Conservation (phyloP, 768 basidiomycete genomes). For the Tulasnella sp. region DNA sequence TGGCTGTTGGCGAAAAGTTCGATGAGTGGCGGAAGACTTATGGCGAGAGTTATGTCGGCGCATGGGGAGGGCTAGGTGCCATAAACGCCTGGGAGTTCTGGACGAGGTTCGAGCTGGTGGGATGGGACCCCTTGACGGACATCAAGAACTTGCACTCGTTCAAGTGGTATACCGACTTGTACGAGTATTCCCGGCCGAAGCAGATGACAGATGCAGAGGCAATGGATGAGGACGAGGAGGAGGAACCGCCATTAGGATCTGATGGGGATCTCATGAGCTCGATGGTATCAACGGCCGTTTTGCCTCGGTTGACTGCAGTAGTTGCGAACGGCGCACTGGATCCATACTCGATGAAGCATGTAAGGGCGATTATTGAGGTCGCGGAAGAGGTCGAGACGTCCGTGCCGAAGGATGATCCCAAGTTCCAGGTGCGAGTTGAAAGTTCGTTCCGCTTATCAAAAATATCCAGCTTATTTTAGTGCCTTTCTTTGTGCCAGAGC, state of each 20-base stretch:
- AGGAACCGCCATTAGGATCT: conserved; percentile 55
- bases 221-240: conserved; percentile 28
- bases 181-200: conserved; percentile 60
- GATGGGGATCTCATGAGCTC: conserved; percentile 82
- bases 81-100: conserved; percentile 92
- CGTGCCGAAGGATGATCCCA: conserved; percentile 42
- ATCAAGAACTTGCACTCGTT: conserved; percentile 60
- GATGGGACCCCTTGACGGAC: conserved; percentile 77
- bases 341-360: conserved; percentile 59
- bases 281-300: conserved; percentile 75
- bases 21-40: conserved; percentile 66
- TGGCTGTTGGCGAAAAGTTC: conserved; percentile 55
- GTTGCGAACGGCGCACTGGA: conserved; percentile 76
- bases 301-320: conserved; percentile 61
- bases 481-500: background rate
- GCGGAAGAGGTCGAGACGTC: conserved; percentile 72
- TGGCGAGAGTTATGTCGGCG: conserved; percentile 71
- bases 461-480: too few relatives aligned
- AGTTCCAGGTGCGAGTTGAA: conserved; percentile 30
- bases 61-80: conserved; percentile 81
- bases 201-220: conserved; percentile 26
- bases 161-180: conserved; percentile 69
- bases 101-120: conserved; percentile 74
- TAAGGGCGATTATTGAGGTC: conserved; percentile 57
- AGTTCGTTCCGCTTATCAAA: too few relatives aligned